Evolutionary conservation across 2,329 filamentous ascomycete genomes (phyloP), one percentile per base, ranked within the genome.

Genomic region (Aureobasidium vineae): DNA sequence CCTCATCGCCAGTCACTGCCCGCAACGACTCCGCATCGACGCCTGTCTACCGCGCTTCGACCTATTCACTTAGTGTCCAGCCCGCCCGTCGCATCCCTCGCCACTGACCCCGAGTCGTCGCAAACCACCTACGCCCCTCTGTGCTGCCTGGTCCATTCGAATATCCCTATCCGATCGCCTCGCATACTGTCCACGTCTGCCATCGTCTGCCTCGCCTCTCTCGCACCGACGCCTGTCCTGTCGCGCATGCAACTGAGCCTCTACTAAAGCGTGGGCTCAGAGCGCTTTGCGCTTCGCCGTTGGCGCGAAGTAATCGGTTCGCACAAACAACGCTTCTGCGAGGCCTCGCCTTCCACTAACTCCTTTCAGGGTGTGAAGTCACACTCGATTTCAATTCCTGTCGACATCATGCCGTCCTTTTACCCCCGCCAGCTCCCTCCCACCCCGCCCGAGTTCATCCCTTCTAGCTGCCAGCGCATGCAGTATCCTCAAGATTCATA

Each of bases 331-430:
- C 33, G 13, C 26, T 10, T 49, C 5, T 8, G 13, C 11, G 31
- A 16, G 26, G 31, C 41, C 49, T 41, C 38, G 8, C 38, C 54
- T 38, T 21, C 23, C 40, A 38, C 67, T 67, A 38, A 68, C 23
- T 13, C 47, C 52, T 23, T 11, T 8, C 38, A 50, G 65, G 69
- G 72, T 79, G 77, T 75, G 75, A 76, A 69, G 66, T 36, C 67
- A 66, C 72, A 70, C 72, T 71, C 76, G 78, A 77, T 80, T 71
- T 67, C 70, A 71, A 71, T 71, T 74, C 70, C 70, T 69, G 70
- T 70, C 70, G 72, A 73, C 74, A 78, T 71, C 75, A 84, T 84
- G 82, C 81, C 81, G 71, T 79, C 80, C 72, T 82, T 82, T 74
- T 82, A 82, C 72, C 78, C 79, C 61, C 77, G 79, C 67, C 74